Conservation (phyloP, 345 rosid genomes). For the Hevea brasiliensis region DNA sequence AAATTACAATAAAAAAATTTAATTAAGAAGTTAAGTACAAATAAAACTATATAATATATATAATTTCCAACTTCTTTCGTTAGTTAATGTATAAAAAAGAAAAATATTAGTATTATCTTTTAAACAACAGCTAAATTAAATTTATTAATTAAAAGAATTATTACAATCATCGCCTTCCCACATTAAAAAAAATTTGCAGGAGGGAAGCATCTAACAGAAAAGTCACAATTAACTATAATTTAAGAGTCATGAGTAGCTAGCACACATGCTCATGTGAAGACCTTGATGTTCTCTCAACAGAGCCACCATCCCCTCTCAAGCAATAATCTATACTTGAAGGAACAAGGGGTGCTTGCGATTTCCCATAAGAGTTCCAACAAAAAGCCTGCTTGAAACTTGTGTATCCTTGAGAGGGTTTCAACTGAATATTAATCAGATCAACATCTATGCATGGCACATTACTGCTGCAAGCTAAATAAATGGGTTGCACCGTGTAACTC, state of each 20-base stretch:
- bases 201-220: slow-evolving; percentile 41
- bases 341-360: slow-evolving; percentile 60
- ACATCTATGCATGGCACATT: slow-evolving; percentile 71
- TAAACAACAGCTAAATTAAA: not conserved
- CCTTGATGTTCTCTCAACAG: slow-evolving; percentile 39
- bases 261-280: slow-evolving; percentile 55
- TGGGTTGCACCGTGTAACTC: slow-evolving; percentile 60
- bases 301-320: slow-evolving; percentile 45
- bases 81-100: too few species aligned
- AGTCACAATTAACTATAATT: too few species aligned
- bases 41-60: too few species aligned
- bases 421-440: slow-evolving; percentile 55
- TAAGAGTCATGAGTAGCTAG: slow-evolving; percentile 7
- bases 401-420: slow-evolving; percentile 47
- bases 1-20: too few species aligned
- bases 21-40: too few species aligned
- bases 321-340: slow-evolving; percentile 87
- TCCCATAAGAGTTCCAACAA: slow-evolving; percentile 89
- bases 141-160: slow-evolving; percentile 11
- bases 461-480: slow-evolving; percentile 73
- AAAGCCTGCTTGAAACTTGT: slow-evolving; percentile 43
- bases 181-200: slow-evolving; percentile 35
- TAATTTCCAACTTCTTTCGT: too few species aligned
- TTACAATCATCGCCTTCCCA: slow-evolving; percentile 52
- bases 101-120: too few species aligned